A percentile compares a stretch with the other conserved stretches of the same genome.
Conservation (phyloP, 1,284 basidiomycete genomes). For the Moesziomyces parantarcticus region DNA sequence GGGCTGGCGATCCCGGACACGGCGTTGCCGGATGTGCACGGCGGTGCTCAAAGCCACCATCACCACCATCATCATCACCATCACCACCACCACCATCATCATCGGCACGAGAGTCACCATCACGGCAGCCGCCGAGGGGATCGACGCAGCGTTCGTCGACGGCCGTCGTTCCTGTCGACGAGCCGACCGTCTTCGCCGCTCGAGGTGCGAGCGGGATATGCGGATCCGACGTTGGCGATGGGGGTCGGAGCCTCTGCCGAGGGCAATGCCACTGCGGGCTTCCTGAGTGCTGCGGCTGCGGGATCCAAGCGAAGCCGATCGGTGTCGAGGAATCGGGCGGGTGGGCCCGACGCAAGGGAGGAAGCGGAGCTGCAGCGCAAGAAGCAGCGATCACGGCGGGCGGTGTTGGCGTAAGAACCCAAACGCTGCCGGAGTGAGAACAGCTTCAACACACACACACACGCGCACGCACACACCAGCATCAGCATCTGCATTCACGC, state of each 20-base stretch:
- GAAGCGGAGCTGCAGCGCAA: conserved; percentile 22
- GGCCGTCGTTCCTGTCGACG: conserved; percentile 31
- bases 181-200: conserved; percentile 36
- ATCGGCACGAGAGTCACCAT: conserved; percentile 12
- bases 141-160: conserved; percentile 17
- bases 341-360: conserved; percentile 17
- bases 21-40: conserved; percentile 46
- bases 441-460: too few relatives aligned
- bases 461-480: too few relatives aligned
- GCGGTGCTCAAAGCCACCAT: conserved; percentile 18
- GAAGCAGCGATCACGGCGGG: conserved; percentile 17
- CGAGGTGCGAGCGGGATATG: conserved; percentile 28
- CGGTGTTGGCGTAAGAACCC: conserved; percentile 4
- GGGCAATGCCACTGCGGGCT: conserved; percentile 9
- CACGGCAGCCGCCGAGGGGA: conserved; percentile 18
- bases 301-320: conserved; percentile 34
- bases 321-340: conserved; percentile 17
- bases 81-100: conserved; percentile 18
- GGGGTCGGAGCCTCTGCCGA: conserved; percentile 17
- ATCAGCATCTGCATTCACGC: too few relatives aligned
- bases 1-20: conserved; percentile 57
- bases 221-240: conserved; percentile 24
- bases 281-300: conserved; percentile 5
- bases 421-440: too few relatives aligned
- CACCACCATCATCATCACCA: conserved; percentile 21